phyloP scores from a whole-genome alignment of 495 filamentous ascomycete genomes.

The Pseudomonodictys pantanalensis region DNA sequence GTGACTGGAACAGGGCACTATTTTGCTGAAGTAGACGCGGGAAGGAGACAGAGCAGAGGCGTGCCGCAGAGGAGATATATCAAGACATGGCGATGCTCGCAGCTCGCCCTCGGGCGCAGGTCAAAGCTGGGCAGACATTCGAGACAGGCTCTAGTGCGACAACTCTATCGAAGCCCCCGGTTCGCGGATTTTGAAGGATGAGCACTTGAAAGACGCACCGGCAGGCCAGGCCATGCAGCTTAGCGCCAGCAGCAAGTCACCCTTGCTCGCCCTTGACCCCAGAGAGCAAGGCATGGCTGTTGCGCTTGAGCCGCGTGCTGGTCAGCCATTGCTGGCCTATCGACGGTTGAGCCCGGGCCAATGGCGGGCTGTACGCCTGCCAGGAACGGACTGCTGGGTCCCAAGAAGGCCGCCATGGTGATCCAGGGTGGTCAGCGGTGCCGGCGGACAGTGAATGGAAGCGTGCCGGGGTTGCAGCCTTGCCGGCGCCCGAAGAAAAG shows the following conservation, averaged over 20 bases:
- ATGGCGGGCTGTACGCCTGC: constrained; percentile 17
- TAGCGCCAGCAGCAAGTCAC: constrained; percentile 25
- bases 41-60: background rate
- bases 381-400: constrained; percentile 26
- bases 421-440: background rate
- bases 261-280: constrained; percentile 18
- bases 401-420: background rate
- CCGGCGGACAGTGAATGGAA: background rate
- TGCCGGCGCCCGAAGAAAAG: constrained; percentile 9
- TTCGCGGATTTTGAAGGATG: constrained; percentile 27
- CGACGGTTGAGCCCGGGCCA: constrained; percentile 29
- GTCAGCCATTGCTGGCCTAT: background rate
- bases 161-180: constrained; percentile 32
- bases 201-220: constrained; percentile 5
- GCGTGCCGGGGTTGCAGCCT: too few relatives aligned
- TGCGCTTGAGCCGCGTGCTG: constrained; percentile 32
- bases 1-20: background rate
- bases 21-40: background rate
- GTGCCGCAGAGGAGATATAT: constrained; percentile 24
- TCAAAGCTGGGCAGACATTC: constrained; percentile 1
- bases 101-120: constrained; percentile 17
- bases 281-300: constrained; percentile 5
- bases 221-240: constrained; percentile 24
- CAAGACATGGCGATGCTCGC: constrained; percentile 23
- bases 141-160: constrained; percentile 24